These are phyloP conservation scores for Colletotrichum cereale DNA, from an alignment of 2,329 filamentous ascomycete genomes.

Conservation along the genomic window DNA sequence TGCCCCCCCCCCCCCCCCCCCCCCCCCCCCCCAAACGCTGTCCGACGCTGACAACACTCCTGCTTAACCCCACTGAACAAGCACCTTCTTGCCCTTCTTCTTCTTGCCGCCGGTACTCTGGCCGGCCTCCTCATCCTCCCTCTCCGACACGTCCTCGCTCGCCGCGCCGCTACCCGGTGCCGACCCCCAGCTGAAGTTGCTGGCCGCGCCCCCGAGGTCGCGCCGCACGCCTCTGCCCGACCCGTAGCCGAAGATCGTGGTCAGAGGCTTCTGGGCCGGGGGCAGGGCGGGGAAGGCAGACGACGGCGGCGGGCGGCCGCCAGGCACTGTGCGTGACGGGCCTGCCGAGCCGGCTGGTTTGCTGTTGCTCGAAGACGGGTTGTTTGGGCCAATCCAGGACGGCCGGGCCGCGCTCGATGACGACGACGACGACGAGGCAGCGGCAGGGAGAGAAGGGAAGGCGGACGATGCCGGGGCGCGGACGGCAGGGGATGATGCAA, in stretches of 20 bases:
- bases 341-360: slow-evolving; percentile 16
- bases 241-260: slow-evolving; percentile 73
- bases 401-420: slow-evolving; percentile 46
- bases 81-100: slow-evolving; percentile 72
- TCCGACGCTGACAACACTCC: neutral
- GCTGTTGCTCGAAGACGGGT: slow-evolving; percentile 33
- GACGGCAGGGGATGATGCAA: slow-evolving; percentile 37
- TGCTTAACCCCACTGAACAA: slow-evolving; percentile 70
- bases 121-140: slow-evolving; percentile 46
- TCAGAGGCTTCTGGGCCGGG: slow-evolving; percentile 76
- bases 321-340: slow-evolving; percentile 1
- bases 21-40: no score
- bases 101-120: slow-evolving; percentile 55
- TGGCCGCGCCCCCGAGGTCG: slow-evolving; percentile 62
- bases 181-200: slow-evolving; percentile 67
- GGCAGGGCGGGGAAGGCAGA: slow-evolving; percentile 89
- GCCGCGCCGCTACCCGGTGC: slow-evolving; percentile 45
- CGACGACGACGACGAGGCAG: slow-evolving; percentile 36
- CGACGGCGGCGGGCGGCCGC: slow-evolving; percentile 45
- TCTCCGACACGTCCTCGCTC: slow-evolving; percentile 44
- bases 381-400: slow-evolving; percentile 48
- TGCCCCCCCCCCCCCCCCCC: no score
- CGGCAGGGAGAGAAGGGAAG: slow-evolving; percentile 59
- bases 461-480: slow-evolving; percentile 50
- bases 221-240: slow-evolving; percentile 64